Base-by-base conservation (phyloP, 73 alveolate genomes). In the Uronychia setigera region DNA sequence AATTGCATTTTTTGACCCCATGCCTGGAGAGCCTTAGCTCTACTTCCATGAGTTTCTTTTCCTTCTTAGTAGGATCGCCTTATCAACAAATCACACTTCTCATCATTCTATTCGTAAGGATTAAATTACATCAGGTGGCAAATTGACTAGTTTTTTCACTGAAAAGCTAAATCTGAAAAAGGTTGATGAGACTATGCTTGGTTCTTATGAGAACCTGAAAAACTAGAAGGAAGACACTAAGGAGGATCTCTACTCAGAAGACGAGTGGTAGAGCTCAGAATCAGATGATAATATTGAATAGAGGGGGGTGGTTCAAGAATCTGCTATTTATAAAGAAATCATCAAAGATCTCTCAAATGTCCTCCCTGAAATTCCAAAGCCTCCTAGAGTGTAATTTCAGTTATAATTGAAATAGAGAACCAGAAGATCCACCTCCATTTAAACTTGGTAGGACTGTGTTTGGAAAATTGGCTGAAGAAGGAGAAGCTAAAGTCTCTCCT, bases 1-100 rank as follows among this genome's bases (percentile, higher is more conserved):
- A 76, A 78, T 77, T 0, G 58, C 87, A 14, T 0, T 75, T 31
- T 82, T 81, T 76, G 85, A 84, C 31, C 96, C 92, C 1, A 58
- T 29, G 26, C 84, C 33, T 1, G 91, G 91, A 26, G 96, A 90
- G 67, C 96, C 96, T 26, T 93, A 78, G 13, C 77, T 86, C 27
- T 32, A 60, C 26, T 91, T 90, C 79, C 92, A 86, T 33, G 93
- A 86, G 59, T 67, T 90, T 33, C 46, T 78, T 35, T 59, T 90
- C 46, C 76, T 90, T n/a, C 32, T 90, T 1, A 81, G 91, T 0
- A 80, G 93, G 34, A 86, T 90, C 74, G 93, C 93, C 34, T 29
- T 83, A 30, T 35, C 74, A 33, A 57, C 88, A 59, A 84, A 82
- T 26, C 85, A 57, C 31, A 82, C 90, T 29, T 79, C 90, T 34